Percentiles rank a stretch among this genome's conserved stretches.
Evolutionary conservation across 345 rosid genomes (phyloP).

Genomic region (Adansonia digitata): DNA sequence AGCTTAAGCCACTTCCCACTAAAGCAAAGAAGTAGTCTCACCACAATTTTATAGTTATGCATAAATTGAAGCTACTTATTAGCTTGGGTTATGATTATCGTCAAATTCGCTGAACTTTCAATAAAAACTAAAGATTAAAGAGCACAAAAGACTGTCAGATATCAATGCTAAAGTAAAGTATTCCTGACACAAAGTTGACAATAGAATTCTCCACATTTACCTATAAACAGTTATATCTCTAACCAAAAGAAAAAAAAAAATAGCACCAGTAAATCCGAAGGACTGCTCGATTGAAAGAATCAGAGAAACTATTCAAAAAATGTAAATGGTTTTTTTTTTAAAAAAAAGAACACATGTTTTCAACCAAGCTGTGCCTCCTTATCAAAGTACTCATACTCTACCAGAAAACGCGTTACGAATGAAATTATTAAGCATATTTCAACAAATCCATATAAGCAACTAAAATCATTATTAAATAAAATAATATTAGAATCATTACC

Average conservation of each 20-base stretch:
- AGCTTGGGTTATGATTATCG: neutral
- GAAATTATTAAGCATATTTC: neutral
- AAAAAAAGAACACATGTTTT: neutral
- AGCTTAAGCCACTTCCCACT: neutral
- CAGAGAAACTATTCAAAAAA: neutral
- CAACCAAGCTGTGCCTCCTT: neutral
- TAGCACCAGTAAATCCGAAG: neutral
- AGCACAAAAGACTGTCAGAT: neutral
- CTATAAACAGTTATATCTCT: neutral
- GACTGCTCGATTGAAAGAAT: neutral
- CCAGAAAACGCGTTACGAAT: neutral
- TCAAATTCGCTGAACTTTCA: neutral
- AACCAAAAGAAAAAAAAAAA: neutral
- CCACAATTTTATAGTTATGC: neutral
- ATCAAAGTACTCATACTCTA: neutral
- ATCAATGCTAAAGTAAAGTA: neutral
- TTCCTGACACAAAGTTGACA: constrained; percentile 10
- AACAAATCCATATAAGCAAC: neutral
- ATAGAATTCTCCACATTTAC: constrained; percentile 8
- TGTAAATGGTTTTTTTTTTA: too few relatives aligned
- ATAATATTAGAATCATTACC: neutral
- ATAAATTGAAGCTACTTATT: neutral
- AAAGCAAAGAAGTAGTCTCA: neutral
- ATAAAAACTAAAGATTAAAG: neutral
- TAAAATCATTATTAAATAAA: neutral